These are phyloP conservation scores for Nigrograna mackinnonii DNA, from an alignment of 2,329 filamentous ascomycete genomes.

Conservation along the genomic window DNA sequence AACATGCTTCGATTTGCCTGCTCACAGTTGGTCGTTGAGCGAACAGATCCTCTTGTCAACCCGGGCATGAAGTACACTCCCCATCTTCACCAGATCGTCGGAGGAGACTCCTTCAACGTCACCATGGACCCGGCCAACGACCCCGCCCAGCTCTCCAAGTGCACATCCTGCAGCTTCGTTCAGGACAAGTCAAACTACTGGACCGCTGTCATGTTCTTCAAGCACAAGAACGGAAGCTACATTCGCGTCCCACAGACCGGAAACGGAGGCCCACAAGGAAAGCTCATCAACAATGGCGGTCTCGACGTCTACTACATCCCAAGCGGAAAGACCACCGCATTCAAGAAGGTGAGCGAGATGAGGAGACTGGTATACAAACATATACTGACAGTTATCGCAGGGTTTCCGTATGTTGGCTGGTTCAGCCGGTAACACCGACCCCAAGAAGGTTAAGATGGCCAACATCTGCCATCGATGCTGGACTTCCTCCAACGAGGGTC, in stretches of 20 bases:
- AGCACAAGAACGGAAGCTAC: slow-evolving; percentile 36
- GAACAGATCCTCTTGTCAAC: slow-evolving; percentile 37
- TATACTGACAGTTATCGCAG: slow-evolving; percentile 9
- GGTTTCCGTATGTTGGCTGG: slow-evolving; percentile 40
- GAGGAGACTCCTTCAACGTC: slow-evolving; percentile 36
- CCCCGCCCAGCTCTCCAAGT: slow-evolving; percentile 26
- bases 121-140: slow-evolving; percentile 35
- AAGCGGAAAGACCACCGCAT: slow-evolving; percentile 35
- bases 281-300: slow-evolving; percentile 38
- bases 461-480: slow-evolving; percentile 41
- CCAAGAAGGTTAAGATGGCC: slow-evolving; percentile 26
- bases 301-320: slow-evolving; percentile 40
- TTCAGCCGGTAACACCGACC: slow-evolving; percentile 32
- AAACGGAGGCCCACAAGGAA: slow-evolving; percentile 37
- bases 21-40: slow-evolving; percentile 38
- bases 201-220: slow-evolving; percentile 42
- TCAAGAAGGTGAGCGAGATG: slow-evolving; percentile 28
- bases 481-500: slow-evolving; percentile 50
- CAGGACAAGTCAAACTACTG: slow-evolving; percentile 40
- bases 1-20: slow-evolving; percentile 37
- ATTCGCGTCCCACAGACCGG: slow-evolving; percentile 33
- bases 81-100: slow-evolving; percentile 39
- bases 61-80: slow-evolving; percentile 38
- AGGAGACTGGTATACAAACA: not conserved
- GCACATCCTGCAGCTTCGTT: slow-evolving; percentile 34